A percentile compares a stretch with the other conserved stretches of the same genome.
These are phyloP conservation scores for Byssothecium circinans DNA, from an alignment of 2,329 filamentous ascomycete species.

Conservation along the genomic window DNA sequence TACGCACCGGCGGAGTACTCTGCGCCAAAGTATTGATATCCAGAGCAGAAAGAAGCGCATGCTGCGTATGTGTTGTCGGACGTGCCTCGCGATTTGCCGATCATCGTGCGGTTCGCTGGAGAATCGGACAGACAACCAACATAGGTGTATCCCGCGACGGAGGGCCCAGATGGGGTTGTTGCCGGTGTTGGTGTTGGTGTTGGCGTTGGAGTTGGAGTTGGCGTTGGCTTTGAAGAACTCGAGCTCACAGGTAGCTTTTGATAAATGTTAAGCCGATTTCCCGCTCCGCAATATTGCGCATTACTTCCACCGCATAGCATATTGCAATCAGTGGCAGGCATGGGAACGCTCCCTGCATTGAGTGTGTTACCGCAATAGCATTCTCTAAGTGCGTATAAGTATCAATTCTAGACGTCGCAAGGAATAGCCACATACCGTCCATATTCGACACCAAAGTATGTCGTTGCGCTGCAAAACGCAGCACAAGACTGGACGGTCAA, in stretches of 20 bases:
- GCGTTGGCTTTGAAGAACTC: background rate
- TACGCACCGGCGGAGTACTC: conserved; percentile 18
- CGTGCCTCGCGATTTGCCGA: conserved; percentile 8
- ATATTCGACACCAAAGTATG: conserved; percentile 44
- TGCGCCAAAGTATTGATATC: conserved; percentile 26
- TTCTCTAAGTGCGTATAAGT: conserved; percentile 6
- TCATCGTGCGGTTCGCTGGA: conserved; percentile 16
- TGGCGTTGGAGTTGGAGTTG: background rate
- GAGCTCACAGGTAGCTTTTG: conserved; percentile 8
- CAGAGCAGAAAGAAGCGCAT: conserved; percentile 22
- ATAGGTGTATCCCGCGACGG: conserved; percentile 22
- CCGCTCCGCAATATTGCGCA: conserved; percentile 24
- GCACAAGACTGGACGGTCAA: conserved; percentile 43
- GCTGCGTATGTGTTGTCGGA: conserved; percentile 15
- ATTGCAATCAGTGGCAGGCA: conserved; percentile 18
- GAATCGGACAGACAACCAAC: conserved; percentile 23
- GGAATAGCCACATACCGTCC: conserved; percentile 10
- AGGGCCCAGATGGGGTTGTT: conserved; percentile 12
- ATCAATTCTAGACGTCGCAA: background rate
- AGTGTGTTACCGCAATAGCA: conserved; percentile 28
- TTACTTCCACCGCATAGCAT: conserved; percentile 21
- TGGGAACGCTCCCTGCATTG: conserved; percentile 11
- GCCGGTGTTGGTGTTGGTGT: background rate
- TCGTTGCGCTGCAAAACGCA: conserved; percentile 28
- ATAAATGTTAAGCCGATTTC: conserved; percentile 25